These are phyloP conservation scores for Musa itinerans DNA, from an alignment of 176 grass and related monocot species.

Conservation along the genomic window DNA sequence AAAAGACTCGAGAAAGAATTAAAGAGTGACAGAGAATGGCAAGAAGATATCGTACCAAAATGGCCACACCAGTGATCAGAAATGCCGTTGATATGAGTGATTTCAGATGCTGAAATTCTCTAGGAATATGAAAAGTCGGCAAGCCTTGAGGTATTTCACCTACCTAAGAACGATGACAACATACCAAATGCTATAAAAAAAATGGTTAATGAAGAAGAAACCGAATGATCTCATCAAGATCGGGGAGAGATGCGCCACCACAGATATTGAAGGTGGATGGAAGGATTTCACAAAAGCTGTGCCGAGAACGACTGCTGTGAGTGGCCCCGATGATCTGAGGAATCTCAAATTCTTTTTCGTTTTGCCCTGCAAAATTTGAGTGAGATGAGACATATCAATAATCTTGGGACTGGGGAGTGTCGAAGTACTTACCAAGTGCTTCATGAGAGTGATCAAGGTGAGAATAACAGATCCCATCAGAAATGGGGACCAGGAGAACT, in stretches of 20 bases:
- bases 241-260: constrained; percentile 29
- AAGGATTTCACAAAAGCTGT: constrained; percentile 87
- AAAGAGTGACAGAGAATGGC: neutral
- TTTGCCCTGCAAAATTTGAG: constrained; percentile 56
- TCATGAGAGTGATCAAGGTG: constrained; percentile 67
- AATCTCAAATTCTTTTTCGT: constrained; percentile 56
- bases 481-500: constrained; percentile 93
- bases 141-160: constrained; percentile 95
- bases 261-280: constrained; percentile 75
- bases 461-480: constrained; percentile 77
- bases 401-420: too few species aligned
- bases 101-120: constrained; percentile 58
- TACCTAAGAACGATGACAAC: constrained; percentile 37
- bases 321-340: constrained; percentile 68
- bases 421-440: constrained; percentile 40
- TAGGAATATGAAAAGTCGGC: constrained; percentile 68
- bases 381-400: too few species aligned
- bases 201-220: too few species aligned
- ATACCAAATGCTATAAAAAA: too few species aligned
- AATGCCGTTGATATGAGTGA: constrained; percentile 72
- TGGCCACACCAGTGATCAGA: constrained; percentile 94
- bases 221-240: too few species aligned
- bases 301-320: constrained; percentile 82
- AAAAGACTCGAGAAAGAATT: neutral
- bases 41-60: constrained; percentile 46